These are phyloP conservation scores for Daldinia bambusicola DNA, from an alignment of 495 filamentous ascomycete genomes.

Conservation along the genomic window DNA sequence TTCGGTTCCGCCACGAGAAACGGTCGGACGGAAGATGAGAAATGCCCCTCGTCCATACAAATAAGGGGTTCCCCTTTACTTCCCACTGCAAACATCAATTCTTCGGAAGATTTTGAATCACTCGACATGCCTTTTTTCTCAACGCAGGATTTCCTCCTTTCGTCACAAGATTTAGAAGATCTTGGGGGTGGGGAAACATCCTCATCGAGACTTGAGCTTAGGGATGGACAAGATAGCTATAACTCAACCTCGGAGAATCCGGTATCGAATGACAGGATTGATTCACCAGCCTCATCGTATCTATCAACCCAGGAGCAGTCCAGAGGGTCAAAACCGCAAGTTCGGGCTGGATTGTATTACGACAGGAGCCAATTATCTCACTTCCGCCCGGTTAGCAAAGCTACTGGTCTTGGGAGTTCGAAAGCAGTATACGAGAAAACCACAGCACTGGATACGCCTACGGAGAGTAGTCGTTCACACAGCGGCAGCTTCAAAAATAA, in stretches of 20 bases:
- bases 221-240: background rate
- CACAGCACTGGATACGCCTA: background rate
- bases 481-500: background rate
- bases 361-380: background rate
- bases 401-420: background rate
- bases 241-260: constrained; percentile 24
- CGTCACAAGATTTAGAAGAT: constrained; percentile 60
- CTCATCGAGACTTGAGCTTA: constrained; percentile 26
- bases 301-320: background rate
- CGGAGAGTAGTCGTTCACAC: background rate
- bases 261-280: constrained; percentile 16
- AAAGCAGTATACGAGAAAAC: background rate
- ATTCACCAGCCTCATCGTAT: background rate
- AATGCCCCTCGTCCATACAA: background rate
- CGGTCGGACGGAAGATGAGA: background rate
- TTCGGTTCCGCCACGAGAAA: background rate
- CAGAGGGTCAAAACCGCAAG: background rate
- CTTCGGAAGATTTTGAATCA: constrained; percentile 14
- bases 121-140: constrained; percentile 51
- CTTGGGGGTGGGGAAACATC: constrained; percentile 47
- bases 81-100: constrained; percentile 3
- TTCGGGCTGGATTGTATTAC: background rate
- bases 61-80: background rate
- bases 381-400: background rate
- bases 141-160: constrained; percentile 58